Evolutionary conservation across 805 yeast genomes (phyloP).

Genomic region (Dipodascopsis uninucleata): DNA sequence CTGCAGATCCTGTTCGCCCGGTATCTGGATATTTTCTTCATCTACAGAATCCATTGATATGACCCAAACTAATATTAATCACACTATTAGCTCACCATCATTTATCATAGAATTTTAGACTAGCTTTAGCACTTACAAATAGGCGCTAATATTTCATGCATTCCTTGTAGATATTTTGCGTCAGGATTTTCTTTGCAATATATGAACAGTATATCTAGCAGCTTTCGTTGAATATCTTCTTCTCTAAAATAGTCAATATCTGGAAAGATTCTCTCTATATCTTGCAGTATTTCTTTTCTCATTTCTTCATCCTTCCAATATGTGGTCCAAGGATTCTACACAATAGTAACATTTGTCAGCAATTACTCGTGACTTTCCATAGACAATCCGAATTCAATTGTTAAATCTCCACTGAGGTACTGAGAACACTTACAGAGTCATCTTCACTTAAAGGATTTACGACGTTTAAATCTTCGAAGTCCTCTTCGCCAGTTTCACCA

Average conservation of each 20-base stretch:
- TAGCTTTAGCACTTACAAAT: constrained; percentile 38
- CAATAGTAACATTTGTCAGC: not conserved
- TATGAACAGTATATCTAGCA: constrained; percentile 45
- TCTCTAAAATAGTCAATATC: constrained; percentile 35
- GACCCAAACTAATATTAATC: constrained; percentile 9
- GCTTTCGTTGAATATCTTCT: constrained; percentile 25
- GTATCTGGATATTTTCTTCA: constrained; percentile 15
- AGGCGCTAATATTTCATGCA: constrained; percentile 52
- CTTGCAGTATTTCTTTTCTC: constrained; percentile 32
- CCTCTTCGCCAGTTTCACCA: constrained; percentile 2
- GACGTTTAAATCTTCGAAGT: constrained; percentile 19
- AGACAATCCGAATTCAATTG: no score
- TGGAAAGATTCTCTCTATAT: constrained; percentile 38
- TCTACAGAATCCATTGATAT: constrained; percentile 4
- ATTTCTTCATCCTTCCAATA: constrained; percentile 26
- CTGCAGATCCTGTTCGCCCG: no score
- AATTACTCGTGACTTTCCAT: not conserved
- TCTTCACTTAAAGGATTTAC: constrained; percentile 25
- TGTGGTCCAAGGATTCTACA: constrained; percentile 26
- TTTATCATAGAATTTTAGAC: no score
- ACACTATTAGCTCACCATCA: not conserved
- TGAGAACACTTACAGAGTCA: constrained; percentile 16
- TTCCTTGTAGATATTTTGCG: constrained; percentile 53
- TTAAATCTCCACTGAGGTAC: no score
- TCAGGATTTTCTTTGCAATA: constrained; percentile 48